Base-by-base conservation (phyloP, 441 rosid species). In the Caryocar brasiliense region DNA sequence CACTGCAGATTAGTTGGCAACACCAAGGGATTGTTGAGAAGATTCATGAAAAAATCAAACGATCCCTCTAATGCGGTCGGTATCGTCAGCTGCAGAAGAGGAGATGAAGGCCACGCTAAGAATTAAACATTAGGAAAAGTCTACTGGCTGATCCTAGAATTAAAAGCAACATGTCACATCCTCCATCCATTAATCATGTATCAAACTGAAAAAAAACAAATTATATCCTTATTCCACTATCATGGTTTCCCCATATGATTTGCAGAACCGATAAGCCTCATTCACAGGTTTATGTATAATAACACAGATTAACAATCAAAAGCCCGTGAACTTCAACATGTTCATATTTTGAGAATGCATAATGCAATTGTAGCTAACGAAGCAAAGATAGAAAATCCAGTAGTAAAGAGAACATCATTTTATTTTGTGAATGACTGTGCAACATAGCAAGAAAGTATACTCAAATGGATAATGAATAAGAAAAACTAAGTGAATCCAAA, bases 61-160 rank as follows among this genome's bases (percentile, higher is more conserved):
- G 88, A 79, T 56, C 95, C 95, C 65, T 93, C 97, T 68, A 86
- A 68, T 47, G 62, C 76, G 54, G 73, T 64, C 12, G 78, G 97
- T 65, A 77, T 57, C 19, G 58, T 50, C 66, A 67, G 73, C 99
- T 93, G 92, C 79, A 82, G 47, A 67, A 66, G 51, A 60, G 38
- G 49, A 72, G 63, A 59, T 21, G 43, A 62, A 30, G 41, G 33
- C 11, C 29, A 62, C 29, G 19, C 14, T 47, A 52, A 67, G 34
- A 67, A 14, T 23, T 22, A 50, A 37, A 0, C 6, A 26, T 21
- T 7, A 35, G 49, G 17, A 40, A 44, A 8, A 43, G 10, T 47
- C 34, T 26, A 6, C 29, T 15, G 15, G 17, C 12, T 30, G 55
- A 35, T 20, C 6, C 25, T 6, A 27, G 8, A 46, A 54, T 39